phyloP scores from a whole-genome alignment of 2,329 filamentous ascomycete genomes.

The Grosmannia clavigera region DNA sequence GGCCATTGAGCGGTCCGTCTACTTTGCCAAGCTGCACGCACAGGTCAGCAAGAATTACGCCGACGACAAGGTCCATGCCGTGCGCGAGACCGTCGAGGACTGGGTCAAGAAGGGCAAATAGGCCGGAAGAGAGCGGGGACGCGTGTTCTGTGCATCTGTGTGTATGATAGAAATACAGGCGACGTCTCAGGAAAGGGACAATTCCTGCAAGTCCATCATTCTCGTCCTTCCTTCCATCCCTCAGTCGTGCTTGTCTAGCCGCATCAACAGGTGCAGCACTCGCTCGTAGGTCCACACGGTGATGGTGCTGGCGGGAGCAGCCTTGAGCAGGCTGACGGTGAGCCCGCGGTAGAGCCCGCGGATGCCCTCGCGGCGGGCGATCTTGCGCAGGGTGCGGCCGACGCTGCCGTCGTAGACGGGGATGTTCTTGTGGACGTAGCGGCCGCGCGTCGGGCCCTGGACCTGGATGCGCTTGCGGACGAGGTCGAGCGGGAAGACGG shows the following conservation, averaged over 20 bases:
- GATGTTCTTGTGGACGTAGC: constrained; percentile 78
- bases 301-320: constrained; percentile 81
- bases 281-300: constrained; percentile 94
- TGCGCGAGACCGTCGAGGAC: constrained; percentile 65
- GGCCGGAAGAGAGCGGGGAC: constrained; percentile 12
- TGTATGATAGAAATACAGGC: not conserved
- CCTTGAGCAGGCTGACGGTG: constrained; percentile 81
- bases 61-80: constrained; percentile 67
- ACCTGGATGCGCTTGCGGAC: constrained; percentile 90
- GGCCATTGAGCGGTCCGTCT: constrained; percentile 54
- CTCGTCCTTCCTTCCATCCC: not conserved
- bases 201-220: not conserved
- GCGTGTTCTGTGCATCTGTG: not conserved
- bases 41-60: constrained; percentile 59
- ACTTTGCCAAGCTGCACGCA: constrained; percentile 63
- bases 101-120: constrained; percentile 89
- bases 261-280: constrained; percentile 47
- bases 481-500: constrained; percentile 84
- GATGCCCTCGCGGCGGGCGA: constrained; percentile 60
- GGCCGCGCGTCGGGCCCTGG: constrained; percentile 70
- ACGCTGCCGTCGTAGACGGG: constrained; percentile 66
- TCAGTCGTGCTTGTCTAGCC: constrained; percentile 15
- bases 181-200: constrained; percentile 10
- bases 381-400: constrained; percentile 50
- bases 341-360: constrained; percentile 80